Percentiles rank a stretch among this genome's conserved stretches.
phyloP scores from a whole-genome alignment of 1,139 yeast genomes.

The Arxiozyma heterogenica region DNA sequence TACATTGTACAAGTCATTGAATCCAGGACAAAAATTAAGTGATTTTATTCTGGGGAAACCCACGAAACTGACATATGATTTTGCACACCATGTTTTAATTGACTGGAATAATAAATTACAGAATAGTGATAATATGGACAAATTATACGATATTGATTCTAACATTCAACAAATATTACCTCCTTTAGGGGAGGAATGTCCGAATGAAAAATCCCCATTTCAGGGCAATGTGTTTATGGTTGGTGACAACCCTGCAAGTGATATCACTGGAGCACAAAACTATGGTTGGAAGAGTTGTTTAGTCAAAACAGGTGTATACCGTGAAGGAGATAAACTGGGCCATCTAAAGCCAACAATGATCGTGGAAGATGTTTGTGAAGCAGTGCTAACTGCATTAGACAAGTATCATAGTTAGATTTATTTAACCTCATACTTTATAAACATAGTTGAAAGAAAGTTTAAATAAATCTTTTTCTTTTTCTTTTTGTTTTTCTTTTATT shows the following conservation, averaged over 20 bases:
- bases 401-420: background rate
- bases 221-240: conserved; percentile 66
- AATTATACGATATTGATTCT: conserved; percentile 11
- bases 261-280: conserved; percentile 77
- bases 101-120: conserved; percentile 44
- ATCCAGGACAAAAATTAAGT: conserved; percentile 42
- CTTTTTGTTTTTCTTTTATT: too few species aligned
- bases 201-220: conserved; percentile 30
- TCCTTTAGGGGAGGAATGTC: conserved; percentile 14
- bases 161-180: conserved; percentile 17
- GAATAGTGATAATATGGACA: conserved; percentile 9
- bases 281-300: conserved; percentile 84
- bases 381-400: conserved; percentile 29
- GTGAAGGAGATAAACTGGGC: conserved; percentile 49
- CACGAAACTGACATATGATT: conserved; percentile 68
- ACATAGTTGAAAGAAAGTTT: too few species aligned
- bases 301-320: conserved; percentile 80
- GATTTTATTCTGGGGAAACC: conserved; percentile 80
- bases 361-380: conserved; percentile 33
- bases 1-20: conserved; percentile 50
- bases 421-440: too few species aligned
- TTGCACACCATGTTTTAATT: conserved; percentile 62
- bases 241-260: conserved; percentile 93
- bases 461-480: too few species aligned
- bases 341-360: conserved; percentile 34